These are phyloP conservation scores for Elsinoe ampelina DNA, from an alignment of 2,329 filamentous ascomycete species.

Conservation along the genomic window DNA sequence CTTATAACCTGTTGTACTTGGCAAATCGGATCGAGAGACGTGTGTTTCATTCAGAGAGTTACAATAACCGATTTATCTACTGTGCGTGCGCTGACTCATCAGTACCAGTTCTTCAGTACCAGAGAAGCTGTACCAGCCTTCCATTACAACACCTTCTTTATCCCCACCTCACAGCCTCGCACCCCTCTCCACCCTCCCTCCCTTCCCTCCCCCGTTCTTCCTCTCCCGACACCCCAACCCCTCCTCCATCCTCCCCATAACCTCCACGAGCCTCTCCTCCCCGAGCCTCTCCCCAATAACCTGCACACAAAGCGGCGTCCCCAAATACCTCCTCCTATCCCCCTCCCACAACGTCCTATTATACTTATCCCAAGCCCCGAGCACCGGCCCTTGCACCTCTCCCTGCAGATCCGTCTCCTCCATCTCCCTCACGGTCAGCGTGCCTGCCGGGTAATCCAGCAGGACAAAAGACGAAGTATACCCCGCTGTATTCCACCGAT, in stretches of 20 bases:
- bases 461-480: slow-evolving; percentile 55
- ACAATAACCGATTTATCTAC: no score
- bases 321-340: slow-evolving; percentile 46
- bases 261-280: slow-evolving; percentile 45
- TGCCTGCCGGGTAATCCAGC: slow-evolving; percentile 52
- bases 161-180: no score
- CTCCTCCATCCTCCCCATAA: slow-evolving; percentile 46
- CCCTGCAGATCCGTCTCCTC: slow-evolving; percentile 41
- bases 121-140: no score
- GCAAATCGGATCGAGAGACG: no score
- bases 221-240: slow-evolving; percentile 25
- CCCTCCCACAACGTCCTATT: slow-evolving; percentile 51
- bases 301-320: slow-evolving; percentile 47
- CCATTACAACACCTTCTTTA: no score
- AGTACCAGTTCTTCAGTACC: no score
- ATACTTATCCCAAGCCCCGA: slow-evolving; percentile 50
- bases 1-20: no score
- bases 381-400: slow-evolving; percentile 32
- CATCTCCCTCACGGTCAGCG: slow-evolving; percentile 46
- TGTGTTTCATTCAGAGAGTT: no score
- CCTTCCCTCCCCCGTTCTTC: no score
- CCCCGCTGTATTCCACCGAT: slow-evolving; percentile 53
- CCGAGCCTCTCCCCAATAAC: slow-evolving; percentile 46
- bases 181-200: not conserved
- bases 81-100: no score